Evolutionary conservation across 2,329 filamentous ascomycete species (phyloP), one percentile per base, ranked within the genome.

Genomic region (Alternaria panax): DNA sequence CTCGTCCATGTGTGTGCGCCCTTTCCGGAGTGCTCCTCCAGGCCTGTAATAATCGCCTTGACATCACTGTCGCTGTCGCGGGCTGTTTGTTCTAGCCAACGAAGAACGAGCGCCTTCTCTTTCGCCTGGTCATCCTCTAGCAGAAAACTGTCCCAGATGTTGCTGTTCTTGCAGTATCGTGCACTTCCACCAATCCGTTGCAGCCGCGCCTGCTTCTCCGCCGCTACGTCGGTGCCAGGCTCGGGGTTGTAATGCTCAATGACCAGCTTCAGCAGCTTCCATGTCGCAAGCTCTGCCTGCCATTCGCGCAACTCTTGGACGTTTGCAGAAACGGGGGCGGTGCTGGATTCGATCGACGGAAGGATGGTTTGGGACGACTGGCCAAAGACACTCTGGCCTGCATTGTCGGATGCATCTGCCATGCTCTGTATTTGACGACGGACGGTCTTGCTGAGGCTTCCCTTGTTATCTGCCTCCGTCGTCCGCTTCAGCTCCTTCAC

Each of bases 211-310:
- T 71, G 68, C 55, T 76, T 79, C 53, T 75, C 72, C 20, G 73
- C 65, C 25, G 69, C 66, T 2, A 68, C 59, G 54, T 80, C 71
- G 14, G 69, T 68, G 4, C 70, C 74, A 11, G 76, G 75, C 32
- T 73, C 70, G 43, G 80, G 80, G 66, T 82, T 80, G 73, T 92
- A 89, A 69, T 91, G 86, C 11, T 90, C 88, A 51, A 97, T 84
- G 61, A 96, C 83, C 38, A 91, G 86, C 48, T 88, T 86, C 59
- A 98, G 81, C 27, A 98, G 83, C 72, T 96, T 89, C 95, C 95
- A 99, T 0, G 93, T 95, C 70, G 96, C 92, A 40, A 89, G 87
- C 78, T 99, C 95, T 64, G 90, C 85, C 77, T 96, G 88, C 84
- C 92, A 90, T 56, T 87, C 85, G 71, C 85, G 83, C 12, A 90